Evolutionary conservation across 768 basidiomycete genomes (phyloP), one percentile per base, ranked within the genome.

Genomic region (Strobilomyces echinocephalus): DNA sequence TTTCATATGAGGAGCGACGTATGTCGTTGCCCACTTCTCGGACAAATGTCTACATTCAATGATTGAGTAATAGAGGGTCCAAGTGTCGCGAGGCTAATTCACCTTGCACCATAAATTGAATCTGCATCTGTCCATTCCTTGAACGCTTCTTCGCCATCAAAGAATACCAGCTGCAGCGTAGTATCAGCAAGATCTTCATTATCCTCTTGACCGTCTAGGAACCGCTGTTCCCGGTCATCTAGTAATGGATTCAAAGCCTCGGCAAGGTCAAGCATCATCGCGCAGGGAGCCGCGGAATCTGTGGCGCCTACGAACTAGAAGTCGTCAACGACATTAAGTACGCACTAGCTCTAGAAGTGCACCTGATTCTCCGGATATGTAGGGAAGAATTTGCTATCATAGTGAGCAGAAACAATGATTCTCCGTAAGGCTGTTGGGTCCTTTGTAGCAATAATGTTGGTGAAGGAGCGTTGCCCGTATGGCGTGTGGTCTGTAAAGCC

Each of bases 71-170:
- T 34, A 46, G 18, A 49, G 20, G 8, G 11, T 39, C 24, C 2
- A 2, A 12, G 33, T 18, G 10, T 10, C 15, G 14, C 9, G 15
- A 51, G 21, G 34, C 20, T 14, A 24, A 26, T 45, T 52, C 62
- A 92, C 95, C 91, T 83, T 38, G 95, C 87, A n/a, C 95, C 95
- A 66, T 99, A 99, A 40, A 92, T 84, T 1, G 91, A 95, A 70
- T 99, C 95, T 3, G 80, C 83, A 30, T 77, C 79, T 3, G 91
- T 92, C 95, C 95, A 99, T 26, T 81, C 76, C 44, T 82, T 76
- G 70, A 95, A 97, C 0, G 97, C 97, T 70, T 98, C 97, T 71
- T 99, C 97, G 3, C 97, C 97, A 63, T 99, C 97, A 54, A 99
- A 95, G 67, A 98, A 95, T 10, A 99, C 78, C 9, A 98, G 74